These are phyloP conservation scores for Miscanthus sacchariflorus DNA, from an alignment of 202 grass and related monocot genomes.

Conservation along the genomic window DNA sequence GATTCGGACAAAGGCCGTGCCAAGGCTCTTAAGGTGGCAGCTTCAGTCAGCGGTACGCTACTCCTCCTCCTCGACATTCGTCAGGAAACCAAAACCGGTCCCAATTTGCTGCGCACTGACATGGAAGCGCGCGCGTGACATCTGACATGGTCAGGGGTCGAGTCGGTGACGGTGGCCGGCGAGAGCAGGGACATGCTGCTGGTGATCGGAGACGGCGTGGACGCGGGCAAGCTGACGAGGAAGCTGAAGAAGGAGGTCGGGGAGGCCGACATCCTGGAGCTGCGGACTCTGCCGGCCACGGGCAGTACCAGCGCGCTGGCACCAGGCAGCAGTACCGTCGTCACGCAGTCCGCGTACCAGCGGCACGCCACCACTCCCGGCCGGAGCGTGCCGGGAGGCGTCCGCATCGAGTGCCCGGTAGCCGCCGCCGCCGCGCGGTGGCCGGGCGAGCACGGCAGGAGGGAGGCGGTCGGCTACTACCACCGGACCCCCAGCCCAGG, in stretches of 20 bases:
- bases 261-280: constrained; percentile 48
- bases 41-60: constrained; percentile 34
- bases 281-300: constrained; percentile 25
- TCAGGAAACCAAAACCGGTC: background rate
- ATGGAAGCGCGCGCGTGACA: background rate
- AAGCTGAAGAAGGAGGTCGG: constrained; percentile 51
- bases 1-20: constrained; percentile 20
- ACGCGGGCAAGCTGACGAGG: constrained; percentile 42
- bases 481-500: constrained; percentile 7
- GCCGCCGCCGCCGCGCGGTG: background rate
- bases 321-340: background rate
- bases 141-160: constrained; percentile 41
- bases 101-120: background rate
- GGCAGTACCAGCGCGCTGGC: background rate
- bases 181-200: constrained; percentile 38
- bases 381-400: constrained; percentile 8
- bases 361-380: background rate
- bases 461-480: background rate
- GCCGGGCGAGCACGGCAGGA: background rate
- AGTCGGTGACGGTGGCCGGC: constrained; percentile 46
- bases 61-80: background rate
- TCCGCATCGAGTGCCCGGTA: background rate
- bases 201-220: constrained; percentile 53
- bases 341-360: constrained; percentile 35
- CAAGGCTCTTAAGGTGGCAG: constrained; percentile 50